Conservation (phyloP, 371 early-diverging fungal species). For the Phascolomyces articulosus region DNA sequence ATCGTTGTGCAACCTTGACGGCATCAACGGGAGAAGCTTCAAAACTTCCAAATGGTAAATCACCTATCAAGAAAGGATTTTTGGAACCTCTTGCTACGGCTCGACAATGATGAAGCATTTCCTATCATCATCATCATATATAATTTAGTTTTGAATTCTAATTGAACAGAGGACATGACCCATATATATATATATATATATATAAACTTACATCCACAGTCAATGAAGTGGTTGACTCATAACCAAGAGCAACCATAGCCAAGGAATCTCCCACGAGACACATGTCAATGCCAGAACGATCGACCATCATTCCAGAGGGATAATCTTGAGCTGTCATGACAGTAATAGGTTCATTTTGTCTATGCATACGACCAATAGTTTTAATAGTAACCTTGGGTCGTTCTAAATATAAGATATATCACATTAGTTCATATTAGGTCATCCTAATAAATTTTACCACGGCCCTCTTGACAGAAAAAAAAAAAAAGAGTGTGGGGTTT, state of each 20-base stretch:
- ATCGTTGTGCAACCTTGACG: slow-evolving; percentile 74
- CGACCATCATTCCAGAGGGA: slow-evolving; percentile 84
- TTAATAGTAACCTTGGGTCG: slow-evolving; percentile 82
- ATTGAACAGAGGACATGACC: too few relatives aligned
- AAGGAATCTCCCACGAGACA: slow-evolving; percentile 94
- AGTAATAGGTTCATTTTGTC: slow-evolving; percentile 72
- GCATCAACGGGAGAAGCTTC: slow-evolving; percentile 78
- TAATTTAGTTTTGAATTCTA: too few relatives aligned
- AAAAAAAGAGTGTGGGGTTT: not conserved
- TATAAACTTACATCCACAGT: slow-evolving; percentile 73
- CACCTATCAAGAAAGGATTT: slow-evolving; percentile 79
- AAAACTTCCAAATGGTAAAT: slow-evolving; percentile 94
- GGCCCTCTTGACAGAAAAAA: slow-evolving; percentile 1
- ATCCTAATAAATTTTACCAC: not conserved
- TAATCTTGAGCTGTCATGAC: slow-evolving; percentile 92
- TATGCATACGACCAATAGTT: slow-evolving; percentile 77
- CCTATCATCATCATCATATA: slow-evolving; percentile 40
- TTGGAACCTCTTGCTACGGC: slow-evolving; percentile 87
- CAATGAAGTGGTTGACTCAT: slow-evolving; percentile 82
- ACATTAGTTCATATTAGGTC: too few relatives aligned
- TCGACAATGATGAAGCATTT: slow-evolving; percentile 94
- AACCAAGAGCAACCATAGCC: slow-evolving; percentile 95
- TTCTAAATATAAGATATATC: slow-evolving; percentile 25
- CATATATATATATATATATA: not conserved
- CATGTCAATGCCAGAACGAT: slow-evolving; percentile 84